Percentiles rank a stretch among this genome's conserved stretches.
Evolutionary conservation across 208 protist species (phyloP).

Genomic region (Zelonia costaricensis): DNA sequence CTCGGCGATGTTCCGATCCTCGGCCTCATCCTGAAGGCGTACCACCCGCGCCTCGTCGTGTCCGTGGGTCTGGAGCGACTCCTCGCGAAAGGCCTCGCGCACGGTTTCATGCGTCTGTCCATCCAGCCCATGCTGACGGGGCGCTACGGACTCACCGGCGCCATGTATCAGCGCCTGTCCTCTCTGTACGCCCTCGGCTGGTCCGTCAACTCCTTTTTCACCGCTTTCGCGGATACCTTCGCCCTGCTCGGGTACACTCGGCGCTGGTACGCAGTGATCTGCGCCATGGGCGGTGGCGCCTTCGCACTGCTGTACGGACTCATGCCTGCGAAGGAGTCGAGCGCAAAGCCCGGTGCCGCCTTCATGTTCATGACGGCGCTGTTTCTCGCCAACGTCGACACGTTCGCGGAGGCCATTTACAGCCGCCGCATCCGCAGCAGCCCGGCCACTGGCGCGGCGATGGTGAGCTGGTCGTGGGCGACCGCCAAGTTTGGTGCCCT

Average conservation of each 20-base stretch:
- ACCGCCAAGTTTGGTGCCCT: constrained; percentile 39
- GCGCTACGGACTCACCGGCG: constrained; percentile 37
- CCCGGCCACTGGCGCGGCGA: constrained; percentile 38
- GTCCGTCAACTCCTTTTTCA: constrained; percentile 67
- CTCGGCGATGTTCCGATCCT: constrained; percentile 28
- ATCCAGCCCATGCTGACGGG: constrained; percentile 30
- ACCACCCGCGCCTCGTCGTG: constrained; percentile 17
- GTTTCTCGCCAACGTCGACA: constrained; percentile 64
- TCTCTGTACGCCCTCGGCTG: constrained; percentile 55
- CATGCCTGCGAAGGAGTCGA: constrained; percentile 37
- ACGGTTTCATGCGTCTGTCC: constrained; percentile 21
- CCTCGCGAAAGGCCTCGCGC: constrained; percentile 14
- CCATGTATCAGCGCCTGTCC: constrained; percentile 55
- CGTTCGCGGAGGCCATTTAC: constrained; percentile 70
- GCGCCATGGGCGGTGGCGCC: constrained; percentile 43
- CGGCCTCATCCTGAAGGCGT: constrained; percentile 19
- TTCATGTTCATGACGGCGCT: constrained; percentile 62
- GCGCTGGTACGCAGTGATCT: constrained; percentile 68
- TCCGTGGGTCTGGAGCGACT: constrained; percentile 19
- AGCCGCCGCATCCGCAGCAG: constrained; percentile 50
- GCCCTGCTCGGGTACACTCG: constrained; percentile 70
- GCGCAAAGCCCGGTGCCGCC: constrained; percentile 33
- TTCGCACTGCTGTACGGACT: constrained; percentile 52
- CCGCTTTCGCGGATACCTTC: constrained; percentile 63
- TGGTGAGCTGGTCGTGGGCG: constrained; percentile 73